A percentile compares a stretch with the other conserved stretches of the same genome.
phyloP scores from a whole-genome alignment of 2,329 filamentous ascomycete genomes.

The Exophiala phaeomuriformis region DNA sequence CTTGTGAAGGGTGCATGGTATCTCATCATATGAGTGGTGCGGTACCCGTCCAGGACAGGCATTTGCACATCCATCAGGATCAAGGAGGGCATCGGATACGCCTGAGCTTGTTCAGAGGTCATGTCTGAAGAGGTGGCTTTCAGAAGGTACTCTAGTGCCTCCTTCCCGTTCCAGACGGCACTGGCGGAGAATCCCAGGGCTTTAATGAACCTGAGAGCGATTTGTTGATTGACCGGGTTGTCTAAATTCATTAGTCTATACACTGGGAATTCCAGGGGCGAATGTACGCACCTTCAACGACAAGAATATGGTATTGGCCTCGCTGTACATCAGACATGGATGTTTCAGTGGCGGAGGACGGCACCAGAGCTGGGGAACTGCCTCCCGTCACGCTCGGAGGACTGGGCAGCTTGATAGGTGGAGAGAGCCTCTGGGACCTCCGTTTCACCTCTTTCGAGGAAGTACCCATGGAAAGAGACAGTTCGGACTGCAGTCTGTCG shows the following conservation, averaged over 20 bases:
- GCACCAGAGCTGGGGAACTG: conserved; percentile 40
- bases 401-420: conserved; percentile 24
- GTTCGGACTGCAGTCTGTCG: conserved; percentile 32
- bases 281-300: conserved; percentile 52
- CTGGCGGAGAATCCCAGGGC: conserved; percentile 65
- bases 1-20: conserved; percentile 59
- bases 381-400: neutral
- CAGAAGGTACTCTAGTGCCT: conserved; percentile 65
- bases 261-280: neutral
- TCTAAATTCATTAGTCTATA: conserved; percentile 37
- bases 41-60: conserved; percentile 70
- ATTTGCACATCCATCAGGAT: conserved; percentile 75
- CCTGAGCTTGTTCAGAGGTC: conserved; percentile 34
- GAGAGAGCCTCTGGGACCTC: conserved; percentile 2
- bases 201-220: conserved; percentile 65
- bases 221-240: conserved; percentile 68
- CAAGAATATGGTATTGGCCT: conserved; percentile 59
- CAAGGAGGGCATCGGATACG: conserved; percentile 57
- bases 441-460: conserved; percentile 13
- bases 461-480: conserved; percentile 33
- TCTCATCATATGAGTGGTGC: conserved; percentile 65
- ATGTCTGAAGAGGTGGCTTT: conserved; percentile 38
- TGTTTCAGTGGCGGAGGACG: conserved; percentile 30
- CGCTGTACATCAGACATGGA: conserved; percentile 47
- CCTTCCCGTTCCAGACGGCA: conserved; percentile 70